phyloP scores from a whole-genome alignment of 192 early-diverging fungal species.

The Helicostylum pulchrum region DNA sequence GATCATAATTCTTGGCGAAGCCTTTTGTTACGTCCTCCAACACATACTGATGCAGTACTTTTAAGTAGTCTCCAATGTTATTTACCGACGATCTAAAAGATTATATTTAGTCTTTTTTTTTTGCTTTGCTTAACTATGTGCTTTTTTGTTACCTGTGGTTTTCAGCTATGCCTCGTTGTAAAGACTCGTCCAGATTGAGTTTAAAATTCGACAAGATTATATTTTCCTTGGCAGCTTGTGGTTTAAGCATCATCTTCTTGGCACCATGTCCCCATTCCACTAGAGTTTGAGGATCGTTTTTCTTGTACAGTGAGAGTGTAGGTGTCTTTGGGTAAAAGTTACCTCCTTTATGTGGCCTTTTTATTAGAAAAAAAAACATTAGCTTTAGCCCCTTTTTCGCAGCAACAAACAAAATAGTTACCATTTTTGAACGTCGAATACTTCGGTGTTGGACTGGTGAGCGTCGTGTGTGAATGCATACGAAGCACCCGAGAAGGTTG shows the following conservation, averaged over 20 bases:
- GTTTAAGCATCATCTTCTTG: slow-evolving; percentile 22
- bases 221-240: slow-evolving; percentile 14
- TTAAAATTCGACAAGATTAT: slow-evolving; percentile 48
- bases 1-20: slow-evolving; percentile 37
- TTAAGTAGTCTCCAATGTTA: slow-evolving; percentile 41
- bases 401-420: too few relatives aligned
- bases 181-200: slow-evolving; percentile 44
- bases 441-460: slow-evolving; percentile 23
- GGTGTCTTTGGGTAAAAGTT: slow-evolving; percentile 46
- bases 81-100: slow-evolving; percentile 22
- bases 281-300: slow-evolving; percentile 31
- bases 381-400: too few relatives aligned
- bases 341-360: slow-evolving; percentile 39
- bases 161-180: slow-evolving; percentile 37
- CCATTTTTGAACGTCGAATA: slow-evolving; percentile 46
- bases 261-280: slow-evolving; percentile 47
- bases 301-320: slow-evolving; percentile 38
- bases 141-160: slow-evolving; percentile 26
- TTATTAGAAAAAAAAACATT: too few relatives aligned
- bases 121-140: too few relatives aligned
- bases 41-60: slow-evolving; percentile 37
- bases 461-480: slow-evolving; percentile 43
- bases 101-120: too few relatives aligned
- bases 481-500: slow-evolving; percentile 48
- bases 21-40: slow-evolving; percentile 41